These are phyloP conservation scores for Dactylis glomerata DNA, from an alignment of 176 grass and related monocot genomes.

Conservation along the genomic window DNA sequence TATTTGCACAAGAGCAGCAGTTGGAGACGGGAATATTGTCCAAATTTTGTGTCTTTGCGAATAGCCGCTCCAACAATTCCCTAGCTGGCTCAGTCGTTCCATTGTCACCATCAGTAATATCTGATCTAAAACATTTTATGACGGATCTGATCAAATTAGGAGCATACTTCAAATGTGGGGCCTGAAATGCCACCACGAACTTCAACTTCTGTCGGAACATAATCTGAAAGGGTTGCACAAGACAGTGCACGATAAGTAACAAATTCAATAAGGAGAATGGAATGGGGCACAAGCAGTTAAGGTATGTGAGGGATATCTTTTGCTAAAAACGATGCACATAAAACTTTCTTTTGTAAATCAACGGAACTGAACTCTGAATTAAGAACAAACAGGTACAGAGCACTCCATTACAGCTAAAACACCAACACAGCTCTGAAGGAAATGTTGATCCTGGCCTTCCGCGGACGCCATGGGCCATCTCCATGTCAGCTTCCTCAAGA, in stretches of 20 bases:
- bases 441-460: no score
- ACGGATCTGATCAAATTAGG: slow-evolving; percentile 44
- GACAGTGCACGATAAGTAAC: not conserved
- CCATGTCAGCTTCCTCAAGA: no score
- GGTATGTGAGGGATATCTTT: not conserved
- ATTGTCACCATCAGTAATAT: slow-evolving; percentile 51
- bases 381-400: no score
- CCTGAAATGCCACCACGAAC: slow-evolving; percentile 35
- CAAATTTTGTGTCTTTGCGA: slow-evolving; percentile 55
- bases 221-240: slow-evolving; percentile 33
- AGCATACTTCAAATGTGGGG: slow-evolving; percentile 38
- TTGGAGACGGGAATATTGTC: no score
- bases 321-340: not conserved
- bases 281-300: not conserved
- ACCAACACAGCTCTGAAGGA: no score
- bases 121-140: slow-evolving; percentile 36
- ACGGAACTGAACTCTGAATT: not conserved
- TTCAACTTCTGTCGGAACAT: slow-evolving; percentile 41
- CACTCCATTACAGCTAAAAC: no score
- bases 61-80: slow-evolving; percentile 64
- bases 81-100: slow-evolving; percentile 53
- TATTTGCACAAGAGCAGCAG: no score
- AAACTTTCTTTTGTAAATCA: not conserved
- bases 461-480: no score
- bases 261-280: slow-evolving; percentile 16